A percentile compares a stretch with the other conserved stretches of the same genome.
phyloP scores from a whole-genome alignment of 176 grass and related monocot genomes.

The Triticum monococcum region DNA sequence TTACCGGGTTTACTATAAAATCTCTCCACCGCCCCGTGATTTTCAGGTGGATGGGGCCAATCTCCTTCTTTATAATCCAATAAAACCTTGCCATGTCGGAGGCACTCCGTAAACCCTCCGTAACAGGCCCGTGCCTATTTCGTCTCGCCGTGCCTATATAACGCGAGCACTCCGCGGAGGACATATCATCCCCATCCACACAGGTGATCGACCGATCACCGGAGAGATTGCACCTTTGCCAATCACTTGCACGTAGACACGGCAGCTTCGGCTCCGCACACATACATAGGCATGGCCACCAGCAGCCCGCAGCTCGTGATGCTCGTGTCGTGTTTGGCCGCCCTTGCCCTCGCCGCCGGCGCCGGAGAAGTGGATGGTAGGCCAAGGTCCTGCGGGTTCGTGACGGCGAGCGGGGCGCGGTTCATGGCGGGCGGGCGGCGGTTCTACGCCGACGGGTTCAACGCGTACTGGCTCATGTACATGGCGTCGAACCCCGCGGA shows the following conservation, averaged over 20 bases:
- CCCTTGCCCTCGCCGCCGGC: slow-evolving; percentile 4
- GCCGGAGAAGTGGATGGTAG: not conserved
- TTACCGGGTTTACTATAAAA: too few species aligned
- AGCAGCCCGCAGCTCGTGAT: not conserved
- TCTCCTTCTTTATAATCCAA: too few species aligned
- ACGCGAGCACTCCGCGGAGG: not conserved
- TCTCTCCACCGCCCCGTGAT: too few species aligned
- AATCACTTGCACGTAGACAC: not conserved
- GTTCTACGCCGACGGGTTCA: slow-evolving; percentile 72
- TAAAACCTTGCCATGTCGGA: too few species aligned
- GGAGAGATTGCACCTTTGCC: not conserved
- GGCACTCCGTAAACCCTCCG: too few species aligned
- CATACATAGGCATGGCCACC: slow-evolving; percentile 25
- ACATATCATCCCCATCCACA: not conserved
- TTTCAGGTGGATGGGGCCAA: too few species aligned
- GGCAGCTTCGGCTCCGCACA: not conserved
- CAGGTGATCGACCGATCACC: not conserved
- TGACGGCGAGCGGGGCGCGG: slow-evolving; percentile 43
- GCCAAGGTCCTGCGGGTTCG: slow-evolving; percentile 23
- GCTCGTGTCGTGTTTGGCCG: not conserved
- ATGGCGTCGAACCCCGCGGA: slow-evolving; percentile 54
- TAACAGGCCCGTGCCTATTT: too few species aligned
- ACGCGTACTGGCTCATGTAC: slow-evolving; percentile 84
- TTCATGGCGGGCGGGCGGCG: slow-evolving; percentile 47
- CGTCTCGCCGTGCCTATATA: not conserved